Base-by-base conservation (phyloP, 2,329 filamentous ascomycete genomes). In the Aspergillus awamori region DNA sequence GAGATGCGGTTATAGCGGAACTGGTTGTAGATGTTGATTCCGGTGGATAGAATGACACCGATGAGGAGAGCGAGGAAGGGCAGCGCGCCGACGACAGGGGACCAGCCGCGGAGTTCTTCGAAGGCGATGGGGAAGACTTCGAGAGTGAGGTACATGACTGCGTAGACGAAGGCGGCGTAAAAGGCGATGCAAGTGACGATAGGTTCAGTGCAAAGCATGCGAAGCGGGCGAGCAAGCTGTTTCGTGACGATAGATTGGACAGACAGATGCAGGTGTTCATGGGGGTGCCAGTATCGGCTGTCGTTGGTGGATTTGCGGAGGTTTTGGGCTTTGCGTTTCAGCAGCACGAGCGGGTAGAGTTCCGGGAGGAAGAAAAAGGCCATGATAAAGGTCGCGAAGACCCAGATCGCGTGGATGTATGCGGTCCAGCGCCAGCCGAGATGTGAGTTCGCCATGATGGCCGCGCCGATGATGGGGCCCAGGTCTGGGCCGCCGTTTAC, bases 41-140 rank as follows among this genome's bases (percentile, higher is more conserved):
- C 67, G 3, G 80, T 66, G 0, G 79, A 76, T 30, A 61, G 75
- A 4, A 79, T 49, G 0, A 83, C 77, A 8, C 80, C 81, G 2
- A 80, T 70, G 26, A 82, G 74, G 11, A 83, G 68, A 4, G 73
- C 78, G 1, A 82, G 66, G 64, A 82, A 82, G 0, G 81, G 79
- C 0, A 82, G 61, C 0, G 78, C 77, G 2, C 74, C 76, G 2
- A 78, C 62, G 6, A 82, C 71, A 0, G 69, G 67, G 3, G 68
- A 66, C 71, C 76, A 82, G 8, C 71, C 70, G 5, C 80, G 75
- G 10, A 74, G 49, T 41, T 81, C 74, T 30, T 70, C 57, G 57
- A 80, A 84, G 11, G 80, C 79, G 54, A 83, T 80, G 0, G 81
- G 81, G 53, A 82, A 82, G 1, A 81, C 74, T 55, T 81, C 78